These are phyloP conservation scores for Nannochloropsis gaditana DNA, from an alignment of 108 stramenopile species.

Conservation along the genomic window DNA sequence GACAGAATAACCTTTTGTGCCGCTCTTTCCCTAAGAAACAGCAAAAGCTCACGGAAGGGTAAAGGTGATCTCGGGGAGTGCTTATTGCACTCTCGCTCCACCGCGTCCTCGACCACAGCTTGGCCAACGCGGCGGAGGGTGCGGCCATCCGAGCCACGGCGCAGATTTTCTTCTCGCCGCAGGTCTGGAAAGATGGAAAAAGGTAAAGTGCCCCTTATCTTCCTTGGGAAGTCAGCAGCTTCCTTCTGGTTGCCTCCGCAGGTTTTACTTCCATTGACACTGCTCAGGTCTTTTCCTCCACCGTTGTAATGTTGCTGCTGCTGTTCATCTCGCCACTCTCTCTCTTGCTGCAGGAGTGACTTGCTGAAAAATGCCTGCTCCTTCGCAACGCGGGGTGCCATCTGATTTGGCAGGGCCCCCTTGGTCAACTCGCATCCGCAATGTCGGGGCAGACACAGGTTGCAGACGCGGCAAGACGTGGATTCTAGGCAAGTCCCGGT, in stretches of 20 bases:
- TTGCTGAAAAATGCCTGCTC: neutral
- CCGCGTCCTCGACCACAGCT: neutral
- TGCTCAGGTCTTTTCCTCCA: neutral
- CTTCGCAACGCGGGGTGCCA: neutral
- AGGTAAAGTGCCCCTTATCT: neutral
- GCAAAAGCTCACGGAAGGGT: neutral
- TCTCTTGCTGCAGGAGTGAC: neutral
- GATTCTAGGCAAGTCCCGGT: neutral
- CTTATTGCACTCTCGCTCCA: neutral
- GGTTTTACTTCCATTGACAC: neutral
- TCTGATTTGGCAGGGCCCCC: neutral
- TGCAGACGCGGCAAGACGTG: neutral
- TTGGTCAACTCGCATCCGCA: neutral
- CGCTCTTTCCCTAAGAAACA: neutral
- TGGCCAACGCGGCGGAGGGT: neutral
- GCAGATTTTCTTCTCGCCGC: constrained; percentile 15
- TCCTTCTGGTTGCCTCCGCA: neutral
- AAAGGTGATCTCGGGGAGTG: neutral
- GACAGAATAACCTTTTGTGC: neutral
- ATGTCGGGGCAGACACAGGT: neutral
- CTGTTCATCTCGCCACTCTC: neutral
- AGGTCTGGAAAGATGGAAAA: neutral
- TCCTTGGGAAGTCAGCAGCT: neutral
- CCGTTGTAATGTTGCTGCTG: neutral
- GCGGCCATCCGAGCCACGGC: neutral